Conservation (phyloP, 805 yeast genomes). For the Saccharomycopsis fermentans region DNA sequence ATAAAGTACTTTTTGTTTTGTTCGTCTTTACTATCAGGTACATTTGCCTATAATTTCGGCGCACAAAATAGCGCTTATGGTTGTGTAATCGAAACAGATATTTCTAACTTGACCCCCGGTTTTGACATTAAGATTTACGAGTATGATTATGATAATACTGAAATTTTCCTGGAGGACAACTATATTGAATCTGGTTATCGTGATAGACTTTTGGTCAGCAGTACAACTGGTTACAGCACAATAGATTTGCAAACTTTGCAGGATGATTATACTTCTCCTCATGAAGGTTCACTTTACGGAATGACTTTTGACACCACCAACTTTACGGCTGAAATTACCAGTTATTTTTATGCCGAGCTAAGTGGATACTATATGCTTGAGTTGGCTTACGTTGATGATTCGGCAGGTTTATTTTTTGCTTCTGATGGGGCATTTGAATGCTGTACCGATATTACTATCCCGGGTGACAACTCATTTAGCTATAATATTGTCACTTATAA, state of each 20-base stretch:
- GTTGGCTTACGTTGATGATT: conserved; percentile 25
- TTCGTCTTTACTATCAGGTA: no score
- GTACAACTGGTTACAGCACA: background rate
- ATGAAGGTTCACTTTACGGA: background rate
- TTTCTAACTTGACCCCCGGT: background rate
- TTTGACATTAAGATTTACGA: background rate
- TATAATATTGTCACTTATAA: background rate
- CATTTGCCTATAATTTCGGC: no score
- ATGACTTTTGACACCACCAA: conserved; percentile 18
- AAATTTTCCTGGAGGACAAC: background rate
- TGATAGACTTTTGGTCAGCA: background rate
- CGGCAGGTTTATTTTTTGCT: conserved; percentile 27
- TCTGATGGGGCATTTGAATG: conserved; percentile 28
- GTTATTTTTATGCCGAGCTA: conserved; percentile 23
- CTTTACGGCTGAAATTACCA: conserved; percentile 22
- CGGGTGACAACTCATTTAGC: background rate
- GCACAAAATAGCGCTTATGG: no score
- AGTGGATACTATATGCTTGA: conserved; percentile 25
- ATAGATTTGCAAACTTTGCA: background rate
- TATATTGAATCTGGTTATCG: background rate
- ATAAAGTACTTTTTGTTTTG: no score
- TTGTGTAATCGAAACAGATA: no score
- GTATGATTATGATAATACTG: background rate
- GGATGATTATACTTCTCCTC: background rate
- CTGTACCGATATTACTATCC: conserved; percentile 19